Percentiles rank a stretch among this genome's conserved stretches.
phyloP scores from a whole-genome alignment of 1,284 basidiomycete species.

The Ustilago tritici region DNA sequence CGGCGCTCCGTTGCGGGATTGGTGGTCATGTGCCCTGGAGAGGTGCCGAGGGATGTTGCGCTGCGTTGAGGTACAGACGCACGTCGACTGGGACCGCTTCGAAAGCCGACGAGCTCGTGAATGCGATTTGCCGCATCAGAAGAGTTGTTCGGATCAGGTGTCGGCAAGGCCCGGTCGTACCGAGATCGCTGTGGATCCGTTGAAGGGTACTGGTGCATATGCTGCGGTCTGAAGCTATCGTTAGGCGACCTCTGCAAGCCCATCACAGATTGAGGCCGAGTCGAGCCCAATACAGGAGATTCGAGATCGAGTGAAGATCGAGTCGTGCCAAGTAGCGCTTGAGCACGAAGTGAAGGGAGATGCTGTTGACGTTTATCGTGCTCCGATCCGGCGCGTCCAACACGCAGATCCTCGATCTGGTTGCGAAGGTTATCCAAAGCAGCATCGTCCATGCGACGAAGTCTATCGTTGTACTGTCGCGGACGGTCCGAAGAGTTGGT shows the following conservation, averaged over 20 bases:
- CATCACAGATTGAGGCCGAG: conserved; percentile 38
- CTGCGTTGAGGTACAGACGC: conserved; percentile 23
- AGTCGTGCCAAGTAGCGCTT: conserved; percentile 12
- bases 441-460: conserved; percentile 17
- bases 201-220: conserved; percentile 28
- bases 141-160: conserved; percentile 23
- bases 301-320: conserved; percentile 37
- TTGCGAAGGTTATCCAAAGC: conserved; percentile 24
- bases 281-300: conserved; percentile 22
- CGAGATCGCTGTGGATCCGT: conserved; percentile 46
- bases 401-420: conserved; percentile 33
- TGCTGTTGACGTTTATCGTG: conserved; percentile 14
- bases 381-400: conserved; percentile 17
- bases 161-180: conserved; percentile 20
- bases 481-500: conserved; percentile 36
- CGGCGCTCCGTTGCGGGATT: conserved; percentile 7
- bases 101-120: conserved; percentile 38
- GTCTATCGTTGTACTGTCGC: conserved; percentile 11
- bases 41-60: conserved; percentile 33
- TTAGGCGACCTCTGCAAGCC: conserved; percentile 34
- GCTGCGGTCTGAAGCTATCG: conserved; percentile 15
- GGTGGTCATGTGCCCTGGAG: conserved; percentile 8
- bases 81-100: conserved; percentile 10
- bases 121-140: conserved; percentile 38
- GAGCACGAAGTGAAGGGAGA: conserved; percentile 16